Evolutionary conservation across 495 filamentous ascomycete species (phyloP).

Genomic region (Aspergillus kassunensis): DNA sequence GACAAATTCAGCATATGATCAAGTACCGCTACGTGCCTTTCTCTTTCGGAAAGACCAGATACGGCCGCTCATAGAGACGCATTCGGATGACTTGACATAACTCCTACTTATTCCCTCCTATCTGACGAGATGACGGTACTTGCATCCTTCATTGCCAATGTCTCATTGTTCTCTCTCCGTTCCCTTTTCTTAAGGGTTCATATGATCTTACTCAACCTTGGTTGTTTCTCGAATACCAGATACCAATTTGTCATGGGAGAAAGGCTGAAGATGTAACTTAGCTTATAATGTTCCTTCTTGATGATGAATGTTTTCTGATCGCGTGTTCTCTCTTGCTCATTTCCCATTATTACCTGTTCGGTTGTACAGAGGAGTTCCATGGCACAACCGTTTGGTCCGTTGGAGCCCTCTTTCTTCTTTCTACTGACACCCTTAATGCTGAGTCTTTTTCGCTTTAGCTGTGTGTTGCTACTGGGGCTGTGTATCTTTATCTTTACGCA

Average conservation of each 20-base stretch:
- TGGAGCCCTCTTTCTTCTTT: not conserved
- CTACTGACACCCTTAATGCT: constrained; percentile 6
- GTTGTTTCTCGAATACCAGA: no score
- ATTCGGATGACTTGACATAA: not conserved
- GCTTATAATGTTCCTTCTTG: constrained; percentile 18
- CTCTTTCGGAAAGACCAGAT: constrained; percentile 85
- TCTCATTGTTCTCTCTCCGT: no score
- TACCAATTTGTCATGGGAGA: constrained; percentile 1
- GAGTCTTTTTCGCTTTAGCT: not conserved
- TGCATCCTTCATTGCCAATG: not conserved
- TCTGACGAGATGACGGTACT: constrained; percentile 6
- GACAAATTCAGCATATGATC: constrained; percentile 99
- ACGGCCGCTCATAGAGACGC: constrained; percentile 44
- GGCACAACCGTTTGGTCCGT: not conserved
- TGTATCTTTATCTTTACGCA: constrained; percentile 9
- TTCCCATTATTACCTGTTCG: not conserved
- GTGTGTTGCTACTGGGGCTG: constrained; percentile 1
- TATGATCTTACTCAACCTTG: no score
- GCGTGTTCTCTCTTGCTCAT: not conserved
- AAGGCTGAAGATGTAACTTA: constrained; percentile 9
- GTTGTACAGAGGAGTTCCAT: constrained; percentile 17
- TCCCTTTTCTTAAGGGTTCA: not conserved
- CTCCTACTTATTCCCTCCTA: not conserved
- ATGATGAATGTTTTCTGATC: constrained; percentile 13
- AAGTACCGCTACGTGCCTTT: constrained; percentile 99